phyloP scores from a whole-genome alignment of 1,284 basidiomycete species.

The Earliella scabrosa region DNA sequence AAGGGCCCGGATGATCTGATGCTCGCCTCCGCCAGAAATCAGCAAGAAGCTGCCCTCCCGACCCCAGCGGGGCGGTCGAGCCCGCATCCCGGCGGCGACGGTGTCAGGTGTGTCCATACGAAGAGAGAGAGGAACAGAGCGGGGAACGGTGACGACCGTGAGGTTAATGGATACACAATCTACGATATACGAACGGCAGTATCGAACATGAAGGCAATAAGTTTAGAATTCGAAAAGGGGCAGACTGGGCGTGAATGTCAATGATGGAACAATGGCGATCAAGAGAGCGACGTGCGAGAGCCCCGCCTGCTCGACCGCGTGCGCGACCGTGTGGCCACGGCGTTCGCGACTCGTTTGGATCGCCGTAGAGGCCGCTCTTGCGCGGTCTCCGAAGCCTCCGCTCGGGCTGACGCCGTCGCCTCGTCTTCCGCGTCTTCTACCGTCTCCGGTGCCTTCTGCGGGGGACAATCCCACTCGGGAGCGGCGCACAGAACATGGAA shows the following conservation, averaged over 20 bases:
- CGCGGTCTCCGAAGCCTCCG: slow-evolving; percentile 11
- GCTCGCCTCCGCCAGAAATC: slow-evolving; percentile 20
- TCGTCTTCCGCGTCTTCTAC: background rate
- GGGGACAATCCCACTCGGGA: slow-evolving; percentile 54
- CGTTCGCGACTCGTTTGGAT: slow-evolving; percentile 69
- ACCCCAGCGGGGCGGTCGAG: slow-evolving; percentile 10
- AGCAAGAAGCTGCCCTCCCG: slow-evolving; percentile 20
- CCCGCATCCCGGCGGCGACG: slow-evolving; percentile 9
- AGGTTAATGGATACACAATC: slow-evolving; percentile 29
- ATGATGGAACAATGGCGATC: slow-evolving; percentile 24
- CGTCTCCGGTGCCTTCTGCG: slow-evolving; percentile 13
- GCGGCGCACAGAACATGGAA: slow-evolving; percentile 64
- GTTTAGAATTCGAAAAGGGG: slow-evolving; percentile 22
- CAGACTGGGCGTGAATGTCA: slow-evolving; percentile 12
- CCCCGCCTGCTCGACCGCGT: slow-evolving; percentile 39
- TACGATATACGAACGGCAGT: slow-evolving; percentile 17
- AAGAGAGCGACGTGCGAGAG: slow-evolving; percentile 39
- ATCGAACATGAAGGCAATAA: slow-evolving; percentile 34
- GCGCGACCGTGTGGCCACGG: slow-evolving; percentile 50
- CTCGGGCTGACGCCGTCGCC: background rate
- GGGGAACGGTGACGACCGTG: slow-evolving; percentile 4
- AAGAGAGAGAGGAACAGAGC: slow-evolving; percentile 5
- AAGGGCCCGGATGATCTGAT: slow-evolving; percentile 25
- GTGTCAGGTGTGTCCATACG: slow-evolving; percentile 1
- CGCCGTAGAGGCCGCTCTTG: slow-evolving; percentile 51